Conservation (phyloP, 352 stramenopile genomes). For the Phytopythium vexans region DNA sequence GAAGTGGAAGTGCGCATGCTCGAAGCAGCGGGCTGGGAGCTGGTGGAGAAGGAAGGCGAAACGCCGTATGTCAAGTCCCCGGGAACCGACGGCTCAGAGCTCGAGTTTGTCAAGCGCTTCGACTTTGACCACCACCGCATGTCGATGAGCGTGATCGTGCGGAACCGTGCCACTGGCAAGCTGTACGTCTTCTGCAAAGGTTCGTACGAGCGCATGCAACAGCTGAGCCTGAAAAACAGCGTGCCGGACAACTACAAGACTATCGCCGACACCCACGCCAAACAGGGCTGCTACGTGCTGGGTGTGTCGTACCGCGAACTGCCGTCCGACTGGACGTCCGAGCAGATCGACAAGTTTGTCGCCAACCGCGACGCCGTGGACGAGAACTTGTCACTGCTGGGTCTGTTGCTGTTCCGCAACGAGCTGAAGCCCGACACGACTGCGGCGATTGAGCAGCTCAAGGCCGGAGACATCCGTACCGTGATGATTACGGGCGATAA, state of each 20-base stretch:
- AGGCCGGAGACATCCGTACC: conserved; percentile 50
- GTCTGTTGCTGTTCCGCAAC: conserved; percentile 85
- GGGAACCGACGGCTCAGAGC: conserved; percentile 9
- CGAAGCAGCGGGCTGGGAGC: conserved; percentile 34
- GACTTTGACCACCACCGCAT: conserved; percentile 85
- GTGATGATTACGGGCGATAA: conserved; percentile 87
- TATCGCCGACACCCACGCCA: conserved; percentile 17
- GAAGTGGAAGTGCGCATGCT: conserved; percentile 78
- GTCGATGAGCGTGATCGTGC: conserved; percentile 82
- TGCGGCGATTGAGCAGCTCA: conserved; percentile 59
- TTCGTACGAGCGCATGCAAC: conserved; percentile 69
- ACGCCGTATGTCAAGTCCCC: conserved; percentile 16
- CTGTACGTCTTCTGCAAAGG: conserved; percentile 76
- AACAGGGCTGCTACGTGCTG: conserved; percentile 73
- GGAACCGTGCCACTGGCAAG: conserved; percentile 23
- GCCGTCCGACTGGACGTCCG: conserved; percentile 22
- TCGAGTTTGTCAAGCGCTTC: conserved; percentile 76
- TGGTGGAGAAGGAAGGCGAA: conserved; percentile 21
- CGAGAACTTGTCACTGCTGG: conserved; percentile 55
- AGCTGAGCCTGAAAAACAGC: conserved; percentile 32
- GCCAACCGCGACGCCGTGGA: conserved; percentile 73
- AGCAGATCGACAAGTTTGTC: conserved; percentile 37
- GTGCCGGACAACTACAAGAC: conserved; percentile 60
- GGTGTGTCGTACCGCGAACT: conserved; percentile 42
- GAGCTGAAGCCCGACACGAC: conserved; percentile 65